phyloP scores from a whole-genome alignment of 2,329 filamentous ascomycete genomes.

The Pseudogymnoascus sp. region DNA sequence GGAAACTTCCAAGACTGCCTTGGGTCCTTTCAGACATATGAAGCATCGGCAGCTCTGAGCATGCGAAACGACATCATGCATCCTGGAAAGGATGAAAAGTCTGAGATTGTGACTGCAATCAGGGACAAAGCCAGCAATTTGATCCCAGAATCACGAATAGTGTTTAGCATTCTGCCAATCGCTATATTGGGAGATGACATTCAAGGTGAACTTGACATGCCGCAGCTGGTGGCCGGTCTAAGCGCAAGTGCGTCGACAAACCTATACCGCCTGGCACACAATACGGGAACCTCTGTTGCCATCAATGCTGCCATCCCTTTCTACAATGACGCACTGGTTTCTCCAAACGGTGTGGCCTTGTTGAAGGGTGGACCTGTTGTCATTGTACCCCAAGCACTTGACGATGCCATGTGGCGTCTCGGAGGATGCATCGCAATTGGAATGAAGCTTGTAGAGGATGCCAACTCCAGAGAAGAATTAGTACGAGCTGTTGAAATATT shows the following conservation, averaged over 20 bases:
- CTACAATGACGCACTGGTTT: constrained; percentile 80
- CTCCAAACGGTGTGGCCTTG: constrained; percentile 71
- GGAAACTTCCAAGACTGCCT: constrained; percentile 96
- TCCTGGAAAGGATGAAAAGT: constrained; percentile 80
- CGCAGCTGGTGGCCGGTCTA: constrained; percentile 66
- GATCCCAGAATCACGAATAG: constrained; percentile 69
- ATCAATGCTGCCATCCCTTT: constrained; percentile 83
- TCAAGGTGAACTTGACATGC: constrained; percentile 61
- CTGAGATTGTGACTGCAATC: constrained; percentile 85
- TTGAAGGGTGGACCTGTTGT: constrained; percentile 78
- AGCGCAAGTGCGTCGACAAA: constrained; percentile 62
- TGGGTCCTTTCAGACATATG: constrained; percentile 92
- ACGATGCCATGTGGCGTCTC: constrained; percentile 86
- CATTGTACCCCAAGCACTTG: constrained; percentile 71
- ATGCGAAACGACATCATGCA: constrained; percentile 86
- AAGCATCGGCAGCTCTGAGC: constrained; percentile 82
- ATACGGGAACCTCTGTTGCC: constrained; percentile 68
- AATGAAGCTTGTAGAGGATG: constrained; percentile 73
- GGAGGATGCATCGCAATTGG: constrained; percentile 85
- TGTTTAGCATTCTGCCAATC: constrained; percentile 75
- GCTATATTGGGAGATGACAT: constrained; percentile 77
- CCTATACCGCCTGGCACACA: constrained; percentile 60
- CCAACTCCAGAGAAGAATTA: constrained; percentile 61
- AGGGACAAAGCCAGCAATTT: constrained; percentile 75
- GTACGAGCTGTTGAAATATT: constrained; percentile 73